A percentile compares a stretch with the other conserved stretches of the same genome.
Evolutionary conservation across 2,329 filamentous ascomycete species (phyloP).

Genomic region (Coniella lustricola): DNA sequence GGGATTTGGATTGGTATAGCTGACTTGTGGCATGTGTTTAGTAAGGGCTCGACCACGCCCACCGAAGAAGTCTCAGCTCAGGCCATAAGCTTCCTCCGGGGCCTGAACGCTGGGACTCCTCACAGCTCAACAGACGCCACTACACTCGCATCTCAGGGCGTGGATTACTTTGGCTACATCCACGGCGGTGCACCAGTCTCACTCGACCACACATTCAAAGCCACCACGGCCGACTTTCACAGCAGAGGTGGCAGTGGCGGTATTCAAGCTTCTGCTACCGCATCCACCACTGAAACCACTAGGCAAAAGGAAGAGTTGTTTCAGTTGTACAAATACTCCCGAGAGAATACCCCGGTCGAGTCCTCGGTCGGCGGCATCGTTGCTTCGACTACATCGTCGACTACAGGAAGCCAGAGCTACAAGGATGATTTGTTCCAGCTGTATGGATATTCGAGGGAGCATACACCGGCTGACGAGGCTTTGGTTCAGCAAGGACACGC

Average conservation of each 20-base stretch:
- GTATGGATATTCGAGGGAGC: constrained; percentile 1
- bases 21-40: too few relatives aligned
- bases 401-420: constrained; percentile 2
- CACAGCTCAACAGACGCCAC: too few relatives aligned
- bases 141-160: too few relatives aligned
- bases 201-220: background rate
- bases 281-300: background rate
- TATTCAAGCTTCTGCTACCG: constrained; percentile 3
- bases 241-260: background rate
- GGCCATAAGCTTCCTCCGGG: too few relatives aligned
- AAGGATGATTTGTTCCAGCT: constrained; percentile 12
- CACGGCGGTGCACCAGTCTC: too few relatives aligned
- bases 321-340: constrained; percentile 3
- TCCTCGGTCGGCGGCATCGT: background rate
- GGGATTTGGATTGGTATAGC: too few relatives aligned
- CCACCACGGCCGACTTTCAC: background rate
- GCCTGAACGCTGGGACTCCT: too few relatives aligned
- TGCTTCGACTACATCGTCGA: constrained; percentile 1
- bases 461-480: background rate
- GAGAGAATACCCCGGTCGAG: background rate
- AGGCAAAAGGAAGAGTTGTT: constrained; percentile 13
- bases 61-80: too few relatives aligned
- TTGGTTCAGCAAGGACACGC: too few relatives aligned
- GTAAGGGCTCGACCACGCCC: too few relatives aligned
- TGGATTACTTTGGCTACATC: too few relatives aligned